Evolutionary conservation across 495 filamentous ascomycete species (phyloP).

Genomic region (Xylaria sp.): DNA sequence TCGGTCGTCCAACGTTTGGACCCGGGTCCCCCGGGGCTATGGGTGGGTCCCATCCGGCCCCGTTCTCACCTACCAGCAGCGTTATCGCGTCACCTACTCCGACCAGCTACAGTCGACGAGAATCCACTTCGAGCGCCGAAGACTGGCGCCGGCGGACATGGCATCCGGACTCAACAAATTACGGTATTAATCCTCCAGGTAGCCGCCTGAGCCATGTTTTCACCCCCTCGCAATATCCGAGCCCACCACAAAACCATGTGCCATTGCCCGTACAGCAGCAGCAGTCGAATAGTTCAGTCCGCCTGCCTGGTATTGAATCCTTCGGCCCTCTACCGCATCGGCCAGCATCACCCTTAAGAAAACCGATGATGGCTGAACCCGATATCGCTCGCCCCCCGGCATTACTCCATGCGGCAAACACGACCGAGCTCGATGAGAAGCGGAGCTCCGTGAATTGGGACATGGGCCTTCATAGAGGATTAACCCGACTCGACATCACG

Average conservation of each 20-base stretch:
- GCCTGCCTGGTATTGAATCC: constrained; percentile 85
- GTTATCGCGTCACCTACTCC: constrained; percentile 73
- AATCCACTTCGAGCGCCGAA: constrained; percentile 66
- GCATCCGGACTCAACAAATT: constrained; percentile 79
- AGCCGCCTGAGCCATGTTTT: constrained; percentile 59
- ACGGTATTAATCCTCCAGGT: constrained; percentile 38
- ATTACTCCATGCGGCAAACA: constrained; percentile 50
- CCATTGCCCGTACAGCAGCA: constrained; percentile 50
- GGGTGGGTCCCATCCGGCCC: constrained; percentile 57
- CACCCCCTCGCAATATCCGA: constrained; percentile 67
- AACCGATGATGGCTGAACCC: constrained; percentile 72
- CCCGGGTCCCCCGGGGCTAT: constrained; percentile 60
- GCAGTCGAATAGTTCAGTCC: constrained; percentile 50
- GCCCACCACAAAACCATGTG: constrained; percentile 56
- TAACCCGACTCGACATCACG: constrained; percentile 77
- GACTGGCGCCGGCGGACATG: constrained; percentile 85
- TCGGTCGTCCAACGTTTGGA: constrained; percentile 66
- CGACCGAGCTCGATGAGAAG: constrained; percentile 62
- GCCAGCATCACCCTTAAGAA: constrained; percentile 67
- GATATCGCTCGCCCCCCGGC: constrained; percentile 50
- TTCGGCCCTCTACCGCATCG: constrained; percentile 18
- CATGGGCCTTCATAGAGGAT: constrained; percentile 72
- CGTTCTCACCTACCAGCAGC: constrained; percentile 65
- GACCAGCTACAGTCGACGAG: constrained; percentile 68
- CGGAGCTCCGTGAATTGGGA: constrained; percentile 75